Percentiles rank a stretch among this genome's conserved stretches.
phyloP scores from a whole-genome alignment of 2,329 filamentous ascomycete genomes.

The Ceratocystis albifundus region DNA sequence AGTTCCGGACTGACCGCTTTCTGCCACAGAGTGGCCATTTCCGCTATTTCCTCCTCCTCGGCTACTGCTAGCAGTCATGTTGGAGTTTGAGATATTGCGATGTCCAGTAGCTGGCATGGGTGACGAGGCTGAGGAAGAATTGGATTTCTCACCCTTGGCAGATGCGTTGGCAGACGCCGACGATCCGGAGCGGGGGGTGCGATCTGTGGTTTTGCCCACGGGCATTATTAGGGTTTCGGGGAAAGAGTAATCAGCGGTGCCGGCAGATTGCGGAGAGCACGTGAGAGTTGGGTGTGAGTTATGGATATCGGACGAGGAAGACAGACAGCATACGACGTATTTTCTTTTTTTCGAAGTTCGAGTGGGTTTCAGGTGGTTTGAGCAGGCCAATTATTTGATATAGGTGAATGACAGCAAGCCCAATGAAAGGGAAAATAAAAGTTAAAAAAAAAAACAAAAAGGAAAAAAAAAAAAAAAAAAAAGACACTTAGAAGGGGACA shows the following conservation, averaged over 20 bases:
- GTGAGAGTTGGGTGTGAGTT: neutral
- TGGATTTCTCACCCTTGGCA: constrained; percentile 20
- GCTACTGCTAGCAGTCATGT: constrained; percentile 4
- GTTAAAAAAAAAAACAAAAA: neutral
- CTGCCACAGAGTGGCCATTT: constrained; percentile 13
- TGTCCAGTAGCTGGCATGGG: constrained; percentile 7
- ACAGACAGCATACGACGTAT: too few species aligned
- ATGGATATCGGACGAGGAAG: too few species aligned
- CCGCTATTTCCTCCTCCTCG: constrained; percentile 5
- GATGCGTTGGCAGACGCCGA: constrained; percentile 11
- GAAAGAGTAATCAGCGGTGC: neutral
- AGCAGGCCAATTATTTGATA: too few species aligned
- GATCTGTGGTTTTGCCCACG: constrained; percentile 19
- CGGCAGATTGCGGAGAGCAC: neutral
- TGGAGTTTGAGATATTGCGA: constrained; percentile 15
- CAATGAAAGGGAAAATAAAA: neutral
- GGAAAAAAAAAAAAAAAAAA: constrained; percentile 2
- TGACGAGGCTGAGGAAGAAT: constrained; percentile 1
- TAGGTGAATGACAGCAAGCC: too few species aligned
- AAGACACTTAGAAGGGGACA: neutral
- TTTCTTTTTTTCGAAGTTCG: neutral
- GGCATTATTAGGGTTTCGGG: constrained; percentile 14
- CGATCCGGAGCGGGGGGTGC: constrained; percentile 16
- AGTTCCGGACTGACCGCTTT: constrained; percentile 16
- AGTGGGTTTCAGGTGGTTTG: neutral